These are phyloP conservation scores for Calonectria pauciramosa DNA, from an alignment of 2,329 filamentous ascomycete genomes.

Conservation along the genomic window DNA sequence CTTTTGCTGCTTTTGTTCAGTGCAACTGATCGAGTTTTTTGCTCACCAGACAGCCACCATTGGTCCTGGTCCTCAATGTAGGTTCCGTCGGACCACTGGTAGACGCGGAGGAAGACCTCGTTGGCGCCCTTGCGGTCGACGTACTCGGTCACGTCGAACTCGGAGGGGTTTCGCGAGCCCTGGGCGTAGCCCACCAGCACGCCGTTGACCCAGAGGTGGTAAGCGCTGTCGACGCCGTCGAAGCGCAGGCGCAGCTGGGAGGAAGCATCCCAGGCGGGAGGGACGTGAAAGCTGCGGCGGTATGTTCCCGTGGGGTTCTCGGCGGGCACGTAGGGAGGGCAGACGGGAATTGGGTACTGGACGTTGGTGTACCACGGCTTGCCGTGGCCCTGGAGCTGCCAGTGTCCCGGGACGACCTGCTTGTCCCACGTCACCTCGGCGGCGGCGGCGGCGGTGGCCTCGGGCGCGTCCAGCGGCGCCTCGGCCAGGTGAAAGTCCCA, in stretches of 20 bases:
- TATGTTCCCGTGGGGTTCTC: slow-evolving; percentile 78
- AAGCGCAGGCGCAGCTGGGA: slow-evolving; percentile 75
- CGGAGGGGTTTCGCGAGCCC: slow-evolving; percentile 76
- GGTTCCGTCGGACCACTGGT: slow-evolving; percentile 77
- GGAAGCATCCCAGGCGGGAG: slow-evolving; percentile 57
- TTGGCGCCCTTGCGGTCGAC: slow-evolving; percentile 58
- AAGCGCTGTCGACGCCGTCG: slow-evolving; percentile 80
- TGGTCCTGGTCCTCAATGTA: slow-evolving; percentile 81
- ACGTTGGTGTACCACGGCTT: slow-evolving; percentile 78
- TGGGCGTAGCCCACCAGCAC: slow-evolving; percentile 76
- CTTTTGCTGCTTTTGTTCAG: slow-evolving; percentile 53
- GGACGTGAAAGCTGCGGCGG: slow-evolving; percentile 67
- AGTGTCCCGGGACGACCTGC: slow-evolving; percentile 74
- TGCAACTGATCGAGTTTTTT: slow-evolving; percentile 58
- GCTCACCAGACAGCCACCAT: slow-evolving; percentile 75
- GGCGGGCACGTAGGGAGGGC: slow-evolving; percentile 72
- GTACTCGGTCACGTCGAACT: slow-evolving; percentile 75
- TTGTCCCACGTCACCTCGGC: slow-evolving; percentile 66
- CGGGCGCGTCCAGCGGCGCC: slow-evolving; percentile 61
- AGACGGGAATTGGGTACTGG: slow-evolving; percentile 74
- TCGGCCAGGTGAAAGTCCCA: slow-evolving; percentile 69
- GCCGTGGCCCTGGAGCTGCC: slow-evolving; percentile 79
- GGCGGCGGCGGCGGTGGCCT: slow-evolving; percentile 63
- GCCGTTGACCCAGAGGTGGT: slow-evolving; percentile 78
- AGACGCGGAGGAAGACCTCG: slow-evolving; percentile 74